phyloP scores from a whole-genome alignment of 225 moss, liverwort and hornwort species.

The Pleurozium schreberi region DNA sequence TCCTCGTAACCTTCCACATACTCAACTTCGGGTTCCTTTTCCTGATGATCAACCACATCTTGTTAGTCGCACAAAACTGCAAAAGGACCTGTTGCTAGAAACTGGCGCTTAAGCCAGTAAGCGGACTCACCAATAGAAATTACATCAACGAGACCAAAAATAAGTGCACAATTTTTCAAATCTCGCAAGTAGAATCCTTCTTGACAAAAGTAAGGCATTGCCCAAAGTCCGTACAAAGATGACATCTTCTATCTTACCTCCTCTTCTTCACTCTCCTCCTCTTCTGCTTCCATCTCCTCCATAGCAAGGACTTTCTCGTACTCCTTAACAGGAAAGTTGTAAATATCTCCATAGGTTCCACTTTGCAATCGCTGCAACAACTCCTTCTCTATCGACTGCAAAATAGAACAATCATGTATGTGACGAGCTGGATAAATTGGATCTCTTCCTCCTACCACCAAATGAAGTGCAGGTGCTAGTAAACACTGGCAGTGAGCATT shows the following conservation, averaged over 20 bases:
- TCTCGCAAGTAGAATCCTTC: neutral
- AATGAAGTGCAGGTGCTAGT: neutral
- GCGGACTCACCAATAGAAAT: neutral
- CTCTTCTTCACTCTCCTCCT: slow-evolving; percentile 45
- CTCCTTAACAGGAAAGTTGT: slow-evolving; percentile 83
- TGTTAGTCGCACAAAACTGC: neutral
- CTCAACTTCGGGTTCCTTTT: slow-evolving; percentile 69
- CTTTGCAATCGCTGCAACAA: slow-evolving; percentile 70
- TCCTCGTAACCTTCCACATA: slow-evolving; percentile 79
- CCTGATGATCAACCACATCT: neutral
- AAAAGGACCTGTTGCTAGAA: neutral
- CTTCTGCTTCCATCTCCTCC: slow-evolving; percentile 87
- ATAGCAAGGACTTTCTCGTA: slow-evolving; percentile 79
- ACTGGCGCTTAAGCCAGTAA: neutral
- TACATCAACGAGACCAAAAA: neutral
- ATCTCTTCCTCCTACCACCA: neutral
- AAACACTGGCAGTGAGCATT: slow-evolving; percentile 24
- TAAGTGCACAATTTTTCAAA: neutral
- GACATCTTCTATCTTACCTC: neutral
- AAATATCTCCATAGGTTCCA: slow-evolving; percentile 83
- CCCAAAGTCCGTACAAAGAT: neutral
- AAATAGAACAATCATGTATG: neutral
- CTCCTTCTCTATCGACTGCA: slow-evolving; percentile 87
- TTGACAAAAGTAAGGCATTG: neutral
- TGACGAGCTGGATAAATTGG: neutral